Conservation (phyloP, 441 rosid species). For the Brassica hybrid region DNA sequence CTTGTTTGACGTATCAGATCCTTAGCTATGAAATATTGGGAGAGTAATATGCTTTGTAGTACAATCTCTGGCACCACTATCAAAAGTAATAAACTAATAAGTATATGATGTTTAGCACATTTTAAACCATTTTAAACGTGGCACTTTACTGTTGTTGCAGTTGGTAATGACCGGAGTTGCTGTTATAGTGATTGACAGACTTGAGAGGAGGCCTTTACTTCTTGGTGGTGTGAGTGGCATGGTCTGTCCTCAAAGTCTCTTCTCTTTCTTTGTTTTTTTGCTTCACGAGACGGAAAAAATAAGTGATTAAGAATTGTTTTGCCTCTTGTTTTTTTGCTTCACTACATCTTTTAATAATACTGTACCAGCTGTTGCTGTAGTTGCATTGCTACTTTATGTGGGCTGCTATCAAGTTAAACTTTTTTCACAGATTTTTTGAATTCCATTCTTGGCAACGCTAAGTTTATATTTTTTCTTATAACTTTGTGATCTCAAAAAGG, state of each 20-base stretch:
- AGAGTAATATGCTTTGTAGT: background rate
- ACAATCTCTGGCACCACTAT: background rate
- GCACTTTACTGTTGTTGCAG: conserved; percentile 47
- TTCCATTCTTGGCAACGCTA: background rate
- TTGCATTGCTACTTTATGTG: conserved; percentile 82
- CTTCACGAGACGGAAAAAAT: conserved; percentile 6
- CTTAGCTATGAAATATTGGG: background rate
- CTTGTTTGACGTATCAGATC: conserved; percentile 23
- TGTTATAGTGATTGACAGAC: conserved; percentile 81
- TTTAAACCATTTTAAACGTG: conserved; percentile 1
- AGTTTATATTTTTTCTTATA: too few species aligned
- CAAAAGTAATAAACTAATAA: background rate
- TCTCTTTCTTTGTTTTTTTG: background rate
- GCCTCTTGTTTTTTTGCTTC: too few species aligned
- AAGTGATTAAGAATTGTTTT: background rate
- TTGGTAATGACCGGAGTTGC: conserved; percentile 91
- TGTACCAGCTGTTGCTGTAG: conserved; percentile 74
- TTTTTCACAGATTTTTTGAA: conserved; percentile 12
- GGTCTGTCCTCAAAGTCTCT: conserved; percentile 50
- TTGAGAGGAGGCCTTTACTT: conserved; percentile 95
- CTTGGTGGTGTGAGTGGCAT: conserved; percentile 95
- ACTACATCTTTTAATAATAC: conserved; percentile 75
- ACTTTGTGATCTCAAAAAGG: background rate
- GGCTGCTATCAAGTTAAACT: conserved; percentile 92
- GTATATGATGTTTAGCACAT: background rate